Percentiles rank a stretch among this genome's conserved stretches.
phyloP scores from a whole-genome alignment of 2,329 filamentous ascomycete species.

The Colletotrichum endophyticum region DNA sequence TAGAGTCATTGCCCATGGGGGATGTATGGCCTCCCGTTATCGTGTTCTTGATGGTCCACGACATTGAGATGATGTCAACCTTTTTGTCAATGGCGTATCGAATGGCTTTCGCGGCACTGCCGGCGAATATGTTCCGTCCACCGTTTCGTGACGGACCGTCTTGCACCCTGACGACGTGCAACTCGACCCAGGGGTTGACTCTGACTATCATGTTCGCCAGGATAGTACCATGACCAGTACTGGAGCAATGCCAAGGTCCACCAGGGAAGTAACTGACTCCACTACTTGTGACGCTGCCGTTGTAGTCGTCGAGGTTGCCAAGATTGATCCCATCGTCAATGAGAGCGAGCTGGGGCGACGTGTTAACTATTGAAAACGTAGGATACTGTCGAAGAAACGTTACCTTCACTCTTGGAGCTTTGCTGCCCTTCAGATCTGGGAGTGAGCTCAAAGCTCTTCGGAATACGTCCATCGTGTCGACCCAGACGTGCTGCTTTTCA shows the following conservation, averaged over 20 bases:
- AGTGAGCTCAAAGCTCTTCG: neutral
- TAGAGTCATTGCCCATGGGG: neutral
- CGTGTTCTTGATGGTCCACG: neutral
- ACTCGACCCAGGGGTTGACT: neutral
- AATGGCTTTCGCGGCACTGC: neutral
- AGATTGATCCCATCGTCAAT: neutral
- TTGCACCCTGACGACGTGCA: neutral
- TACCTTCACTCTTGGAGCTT: neutral
- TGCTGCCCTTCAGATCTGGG: neutral
- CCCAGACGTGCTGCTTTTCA: neutral
- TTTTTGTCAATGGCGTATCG: neutral
- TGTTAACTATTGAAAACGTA: neutral
- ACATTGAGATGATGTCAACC: neutral
- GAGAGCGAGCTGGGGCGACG: accelerated
- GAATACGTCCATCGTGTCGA: neutral
- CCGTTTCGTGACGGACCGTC: neutral
- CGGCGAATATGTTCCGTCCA: neutral
- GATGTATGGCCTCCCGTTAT: neutral
- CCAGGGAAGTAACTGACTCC: neutral
- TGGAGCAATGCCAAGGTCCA: neutral
- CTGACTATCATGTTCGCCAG: neutral
- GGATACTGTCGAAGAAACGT: accelerated
- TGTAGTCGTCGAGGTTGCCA: neutral
- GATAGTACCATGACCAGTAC: neutral
- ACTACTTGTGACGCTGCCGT: neutral